Evolutionary conservation across 768 basidiomycete genomes (phyloP).

Genomic region (Gyrodon lividus): DNA sequence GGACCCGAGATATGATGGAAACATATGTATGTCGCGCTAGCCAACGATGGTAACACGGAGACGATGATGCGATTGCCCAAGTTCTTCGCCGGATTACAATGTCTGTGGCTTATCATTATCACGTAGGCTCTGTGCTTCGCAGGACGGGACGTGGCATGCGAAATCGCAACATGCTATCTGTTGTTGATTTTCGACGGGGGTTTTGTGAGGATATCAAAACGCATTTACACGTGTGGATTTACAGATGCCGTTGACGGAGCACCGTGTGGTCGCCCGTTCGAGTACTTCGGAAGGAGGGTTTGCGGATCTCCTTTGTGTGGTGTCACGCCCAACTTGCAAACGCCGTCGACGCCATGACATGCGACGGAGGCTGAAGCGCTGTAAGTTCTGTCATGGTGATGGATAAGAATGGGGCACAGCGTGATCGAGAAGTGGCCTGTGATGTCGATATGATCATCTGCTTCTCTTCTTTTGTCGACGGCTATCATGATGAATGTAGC

Average conservation of each 20-base stretch:
- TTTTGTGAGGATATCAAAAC: not conserved
- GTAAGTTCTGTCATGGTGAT: constrained; percentile 1
- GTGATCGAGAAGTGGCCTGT: too few species aligned
- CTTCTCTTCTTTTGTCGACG: too few species aligned
- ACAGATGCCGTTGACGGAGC: not conserved
- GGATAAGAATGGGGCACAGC: too few species aligned
- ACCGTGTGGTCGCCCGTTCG: not conserved
- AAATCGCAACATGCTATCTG: not conserved
- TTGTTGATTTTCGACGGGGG: not conserved
- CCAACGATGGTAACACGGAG: constrained; percentile 6
- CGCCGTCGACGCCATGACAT: not conserved
- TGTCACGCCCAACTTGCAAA: too few species aligned
- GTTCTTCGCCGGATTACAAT: not conserved
- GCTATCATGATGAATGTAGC: not conserved
- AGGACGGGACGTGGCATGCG: too few species aligned
- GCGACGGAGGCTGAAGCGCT: too few species aligned
- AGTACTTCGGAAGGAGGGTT: not conserved
- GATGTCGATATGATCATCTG: too few species aligned
- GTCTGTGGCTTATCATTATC: constrained; percentile 16
- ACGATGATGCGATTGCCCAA: not conserved
- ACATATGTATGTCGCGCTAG: not conserved
- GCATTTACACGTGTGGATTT: not conserved
- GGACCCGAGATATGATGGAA: not conserved
- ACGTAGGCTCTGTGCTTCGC: constrained; percentile 14
- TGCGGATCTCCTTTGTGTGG: not conserved